Evolutionary conservation across 75 land plant species (phyloP).

Genomic region (Cryptomeria japonica): DNA sequence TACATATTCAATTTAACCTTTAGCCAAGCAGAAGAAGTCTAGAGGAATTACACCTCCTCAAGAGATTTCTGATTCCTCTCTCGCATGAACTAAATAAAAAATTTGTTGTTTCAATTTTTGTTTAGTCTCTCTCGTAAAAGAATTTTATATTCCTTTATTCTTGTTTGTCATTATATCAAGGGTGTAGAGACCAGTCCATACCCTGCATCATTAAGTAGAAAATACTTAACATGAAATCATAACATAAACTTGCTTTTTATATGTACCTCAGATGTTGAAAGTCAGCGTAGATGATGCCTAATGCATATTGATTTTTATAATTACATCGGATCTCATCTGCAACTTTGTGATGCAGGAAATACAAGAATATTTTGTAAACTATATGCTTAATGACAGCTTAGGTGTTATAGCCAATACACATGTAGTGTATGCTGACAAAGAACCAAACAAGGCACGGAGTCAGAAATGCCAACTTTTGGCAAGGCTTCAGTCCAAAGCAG

Average conservation of each 20-base stretch:
- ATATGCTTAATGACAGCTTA: constrained; percentile 85
- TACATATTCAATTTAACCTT: no score
- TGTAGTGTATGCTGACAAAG: constrained; percentile 83
- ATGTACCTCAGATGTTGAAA: background rate
- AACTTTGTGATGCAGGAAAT: constrained; percentile 67
- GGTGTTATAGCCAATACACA: constrained; percentile 90
- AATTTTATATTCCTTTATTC: background rate
- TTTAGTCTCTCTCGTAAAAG: background rate
- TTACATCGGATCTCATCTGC: background rate
- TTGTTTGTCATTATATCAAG: no score
- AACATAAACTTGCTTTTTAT: background rate
- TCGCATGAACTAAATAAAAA: background rate
- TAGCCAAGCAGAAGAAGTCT: background rate
- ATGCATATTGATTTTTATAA: background rate
- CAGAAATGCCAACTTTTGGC: constrained; percentile 72
- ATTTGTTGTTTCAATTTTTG: background rate
- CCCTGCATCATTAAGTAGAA: background rate
- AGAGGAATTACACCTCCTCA: no score
- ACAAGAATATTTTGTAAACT: constrained; percentile 81
- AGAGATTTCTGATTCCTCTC: background rate
- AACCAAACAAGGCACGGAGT: constrained; percentile 66
- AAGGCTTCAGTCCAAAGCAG: constrained; percentile 78
- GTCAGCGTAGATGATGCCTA: background rate
- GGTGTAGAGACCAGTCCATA: background rate
- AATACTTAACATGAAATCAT: background rate